phyloP scores from a whole-genome alignment of 2,329 filamentous ascomycete genomes.

The Ceratocystis cacaofunesta region DNA sequence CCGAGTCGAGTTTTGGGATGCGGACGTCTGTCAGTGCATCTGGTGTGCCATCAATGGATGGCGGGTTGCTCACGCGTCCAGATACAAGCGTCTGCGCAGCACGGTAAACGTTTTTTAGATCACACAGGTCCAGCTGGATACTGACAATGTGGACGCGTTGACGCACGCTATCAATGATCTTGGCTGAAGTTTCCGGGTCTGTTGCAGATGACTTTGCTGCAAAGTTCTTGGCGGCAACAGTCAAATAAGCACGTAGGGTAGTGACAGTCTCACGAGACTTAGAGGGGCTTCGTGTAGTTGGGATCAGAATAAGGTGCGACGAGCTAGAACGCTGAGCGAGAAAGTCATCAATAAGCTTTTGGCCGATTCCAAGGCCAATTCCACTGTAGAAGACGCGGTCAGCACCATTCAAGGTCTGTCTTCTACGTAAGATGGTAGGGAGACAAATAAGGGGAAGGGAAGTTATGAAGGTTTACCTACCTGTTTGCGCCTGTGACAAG shows the following conservation, averaged over 20 bases:
- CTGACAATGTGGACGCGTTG: slow-evolving; percentile 43
- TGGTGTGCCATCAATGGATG: slow-evolving; percentile 23
- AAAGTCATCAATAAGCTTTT: slow-evolving; percentile 82
- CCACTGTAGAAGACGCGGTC: slow-evolving; percentile 42
- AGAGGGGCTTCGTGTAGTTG: slow-evolving; percentile 60
- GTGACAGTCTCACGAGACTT: slow-evolving; percentile 63
- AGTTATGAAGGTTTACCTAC: background rate
- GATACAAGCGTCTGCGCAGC: slow-evolving; percentile 34
- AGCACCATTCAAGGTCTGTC: background rate
- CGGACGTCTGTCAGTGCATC: slow-evolving; percentile 30
- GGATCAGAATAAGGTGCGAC: slow-evolving; percentile 62
- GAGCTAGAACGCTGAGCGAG: slow-evolving; percentile 50
- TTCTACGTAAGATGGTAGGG: background rate
- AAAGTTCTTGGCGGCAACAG: slow-evolving; percentile 31
- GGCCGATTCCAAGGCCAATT: slow-evolving; percentile 69
- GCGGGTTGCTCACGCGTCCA: slow-evolving; percentile 33
- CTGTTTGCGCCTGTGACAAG: slow-evolving; percentile 16
- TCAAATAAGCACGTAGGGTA: slow-evolving; percentile 48
- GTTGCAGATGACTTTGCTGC: slow-evolving; percentile 35
- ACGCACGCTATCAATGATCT: slow-evolving; percentile 27
- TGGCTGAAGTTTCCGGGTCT: slow-evolving; percentile 42
- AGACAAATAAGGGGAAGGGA: background rate
- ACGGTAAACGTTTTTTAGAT: slow-evolving; percentile 35
- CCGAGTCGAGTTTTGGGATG: slow-evolving; percentile 58
- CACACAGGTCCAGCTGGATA: slow-evolving; percentile 45